Percentiles rank a stretch among this genome's conserved stretches.
Conservation (phyloP, 805 yeast species). For the Candida manassasensis region DNA sequence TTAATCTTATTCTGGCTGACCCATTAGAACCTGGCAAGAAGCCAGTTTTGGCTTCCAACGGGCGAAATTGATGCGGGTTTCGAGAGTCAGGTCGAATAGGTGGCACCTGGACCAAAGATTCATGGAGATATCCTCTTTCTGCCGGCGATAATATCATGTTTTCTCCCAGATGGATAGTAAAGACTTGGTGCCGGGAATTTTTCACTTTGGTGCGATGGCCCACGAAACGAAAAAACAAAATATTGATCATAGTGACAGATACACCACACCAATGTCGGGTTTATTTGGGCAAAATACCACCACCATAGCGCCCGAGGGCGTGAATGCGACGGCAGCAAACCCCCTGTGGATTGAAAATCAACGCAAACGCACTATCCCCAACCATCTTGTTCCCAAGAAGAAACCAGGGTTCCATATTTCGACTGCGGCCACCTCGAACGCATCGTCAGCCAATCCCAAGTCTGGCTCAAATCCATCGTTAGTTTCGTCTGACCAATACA, state of each 20-base stretch:
- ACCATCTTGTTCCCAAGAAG: conserved; percentile 37
- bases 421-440: conserved; percentile 4
- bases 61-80: conserved; percentile 67
- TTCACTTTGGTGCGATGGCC: no score
- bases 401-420: conserved; percentile 36
- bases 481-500: conserved; percentile 20
- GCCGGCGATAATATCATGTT: conserved; percentile 68
- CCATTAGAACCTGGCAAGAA: conserved; percentile 89
- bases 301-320: conserved; percentile 1
- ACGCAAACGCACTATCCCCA: conserved; percentile 34
- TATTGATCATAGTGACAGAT: no score
- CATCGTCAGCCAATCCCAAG: conserved; percentile 4
- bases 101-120: conserved; percentile 57
- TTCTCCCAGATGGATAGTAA: not conserved
- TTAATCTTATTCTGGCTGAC: conserved; percentile 77
- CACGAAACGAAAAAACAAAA: no score
- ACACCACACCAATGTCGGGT: no score
- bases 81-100: conserved; percentile 87
- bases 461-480: not conserved
- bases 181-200: no score
- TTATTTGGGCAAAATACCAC: conserved; percentile 11
- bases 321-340: conserved; percentile 6
- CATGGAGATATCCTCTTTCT: conserved; percentile 70
- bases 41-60: conserved; percentile 75
- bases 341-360: conserved; percentile 37